phyloP scores from a whole-genome alignment of 768 basidiomycete genomes.

The Amanita muscaria region DNA sequence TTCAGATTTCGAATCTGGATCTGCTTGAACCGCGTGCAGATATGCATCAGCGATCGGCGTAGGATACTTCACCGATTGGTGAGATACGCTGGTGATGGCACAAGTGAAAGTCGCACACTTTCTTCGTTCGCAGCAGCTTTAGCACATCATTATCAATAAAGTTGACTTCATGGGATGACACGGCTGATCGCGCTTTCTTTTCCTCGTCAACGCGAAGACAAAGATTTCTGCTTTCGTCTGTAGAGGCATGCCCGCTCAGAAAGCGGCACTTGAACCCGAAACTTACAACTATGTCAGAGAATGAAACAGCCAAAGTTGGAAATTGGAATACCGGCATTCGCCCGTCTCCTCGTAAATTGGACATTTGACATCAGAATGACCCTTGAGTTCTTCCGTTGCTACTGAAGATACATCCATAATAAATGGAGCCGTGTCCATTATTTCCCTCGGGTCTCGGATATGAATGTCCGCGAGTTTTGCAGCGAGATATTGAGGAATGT shows the following conservation, averaged over 20 bases:
- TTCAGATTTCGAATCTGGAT: slow-evolving; percentile 20
- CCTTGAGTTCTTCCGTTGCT: slow-evolving; percentile 19
- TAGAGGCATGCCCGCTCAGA: slow-evolving; percentile 64
- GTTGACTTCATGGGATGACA: slow-evolving; percentile 58
- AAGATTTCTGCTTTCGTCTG: slow-evolving; percentile 35
- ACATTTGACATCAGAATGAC: slow-evolving; percentile 43
- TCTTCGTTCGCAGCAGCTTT: slow-evolving; percentile 56
- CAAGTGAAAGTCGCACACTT: slow-evolving; percentile 22
- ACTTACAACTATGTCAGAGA: slow-evolving; percentile 17
- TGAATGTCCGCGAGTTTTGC: slow-evolving; percentile 68
- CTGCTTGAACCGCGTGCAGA: slow-evolving; percentile 38
- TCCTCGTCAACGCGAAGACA: slow-evolving; percentile 46
- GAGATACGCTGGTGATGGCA: slow-evolving; percentile 1
- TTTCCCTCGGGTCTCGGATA: slow-evolving; percentile 37
- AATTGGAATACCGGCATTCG: slow-evolving; percentile 47
- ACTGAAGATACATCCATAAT: slow-evolving; percentile 24
- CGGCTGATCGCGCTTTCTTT: slow-evolving; percentile 40
- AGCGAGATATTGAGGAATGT: slow-evolving; percentile 64
- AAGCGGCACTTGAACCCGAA: slow-evolving; percentile 90
- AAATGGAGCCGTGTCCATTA: slow-evolving; percentile 45
- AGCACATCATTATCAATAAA: slow-evolving; percentile 49
- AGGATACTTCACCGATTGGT: slow-evolving; percentile 40
- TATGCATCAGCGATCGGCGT: slow-evolving; percentile 57
- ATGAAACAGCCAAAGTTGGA: background rate
- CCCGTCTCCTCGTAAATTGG: slow-evolving; percentile 64